phyloP scores from a whole-genome alignment of 192 early-diverging fungal genomes.

The Gryganskiella cystojenkinii region DNA sequence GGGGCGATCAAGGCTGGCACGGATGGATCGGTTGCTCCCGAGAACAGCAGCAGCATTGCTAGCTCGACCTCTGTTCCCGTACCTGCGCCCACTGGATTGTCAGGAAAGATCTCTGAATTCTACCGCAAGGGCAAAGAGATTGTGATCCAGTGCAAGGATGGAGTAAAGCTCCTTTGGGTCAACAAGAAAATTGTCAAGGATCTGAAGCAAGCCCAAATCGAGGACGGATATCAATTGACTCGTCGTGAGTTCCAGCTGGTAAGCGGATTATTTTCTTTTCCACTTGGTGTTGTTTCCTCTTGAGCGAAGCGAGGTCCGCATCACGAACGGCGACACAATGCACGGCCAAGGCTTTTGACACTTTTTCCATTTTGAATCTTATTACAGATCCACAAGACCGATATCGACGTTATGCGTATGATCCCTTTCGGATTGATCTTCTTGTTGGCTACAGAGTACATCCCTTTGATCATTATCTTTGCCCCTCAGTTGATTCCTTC shows the following conservation, averaged over 20 bases:
- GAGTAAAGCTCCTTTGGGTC: conserved; percentile 61
- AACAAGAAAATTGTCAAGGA: conserved; percentile 58
- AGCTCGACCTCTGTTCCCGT: neutral
- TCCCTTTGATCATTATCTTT: conserved; percentile 62
- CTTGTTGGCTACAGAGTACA: conserved; percentile 60
- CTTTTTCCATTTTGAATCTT: neutral
- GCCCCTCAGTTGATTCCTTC: conserved; percentile 63
- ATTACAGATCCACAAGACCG: conserved; percentile 53
- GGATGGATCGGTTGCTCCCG: conserved; percentile 32
- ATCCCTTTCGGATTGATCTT: conserved; percentile 63
- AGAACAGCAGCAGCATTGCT: neutral
- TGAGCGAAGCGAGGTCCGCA: neutral
- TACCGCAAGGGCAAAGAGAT: conserved; percentile 57
- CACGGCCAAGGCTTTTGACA: neutral
- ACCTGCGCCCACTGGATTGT: conserved; percentile 21
- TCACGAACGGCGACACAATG: neutral
- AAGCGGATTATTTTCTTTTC: neutral
- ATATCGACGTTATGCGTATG: conserved; percentile 59
- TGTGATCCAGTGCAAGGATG: conserved; percentile 64
- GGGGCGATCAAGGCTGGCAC: conserved; percentile 13
- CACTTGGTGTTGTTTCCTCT: neutral
- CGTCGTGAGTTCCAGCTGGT: conserved; percentile 62
- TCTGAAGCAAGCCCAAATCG: conserved; percentile 38
- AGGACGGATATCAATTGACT: conserved; percentile 51
- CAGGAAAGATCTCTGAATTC: conserved; percentile 32